phyloP scores from a whole-genome alignment of 73 alveolate species.

The Urostyla sp. region DNA sequence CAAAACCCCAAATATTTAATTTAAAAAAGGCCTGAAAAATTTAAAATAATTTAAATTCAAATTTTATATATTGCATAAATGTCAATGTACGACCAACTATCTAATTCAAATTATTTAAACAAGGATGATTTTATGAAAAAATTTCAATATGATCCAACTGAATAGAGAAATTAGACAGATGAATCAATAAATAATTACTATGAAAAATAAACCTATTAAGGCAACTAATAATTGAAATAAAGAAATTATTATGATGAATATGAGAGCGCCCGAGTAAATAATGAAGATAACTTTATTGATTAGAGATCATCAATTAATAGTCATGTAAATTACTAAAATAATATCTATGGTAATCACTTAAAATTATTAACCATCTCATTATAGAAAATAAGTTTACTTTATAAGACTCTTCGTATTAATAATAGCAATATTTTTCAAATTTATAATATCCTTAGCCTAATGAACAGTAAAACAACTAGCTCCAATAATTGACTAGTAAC shows the following conservation, averaged over 20 bases:
- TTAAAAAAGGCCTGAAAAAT: too few species aligned
- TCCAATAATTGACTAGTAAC: too few species aligned
- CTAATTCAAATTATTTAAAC: conserved; percentile 37
- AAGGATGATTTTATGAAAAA: conserved; percentile 7
- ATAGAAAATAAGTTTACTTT: too few species aligned
- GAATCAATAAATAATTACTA: neutral
- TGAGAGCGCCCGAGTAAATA: neutral
- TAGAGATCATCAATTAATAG: conserved; percentile 1
- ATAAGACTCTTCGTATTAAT: too few species aligned
- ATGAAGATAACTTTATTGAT: neutral
- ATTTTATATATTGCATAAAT: conserved; percentile 30
- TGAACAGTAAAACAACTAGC: too few species aligned
- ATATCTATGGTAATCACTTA: too few species aligned
- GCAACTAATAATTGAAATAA: conserved; percentile 19
- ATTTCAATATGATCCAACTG: neutral
- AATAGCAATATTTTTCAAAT: too few species aligned
- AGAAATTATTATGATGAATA: neutral
- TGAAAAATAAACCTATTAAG: neutral
- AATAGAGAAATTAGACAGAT: too few species aligned
- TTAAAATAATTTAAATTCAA: conserved; percentile 7
- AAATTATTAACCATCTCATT: too few species aligned
- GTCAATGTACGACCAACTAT: conserved; percentile 52
- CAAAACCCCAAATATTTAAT: too few species aligned
- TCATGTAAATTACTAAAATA: too few species aligned
- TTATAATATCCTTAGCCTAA: too few species aligned